Evolutionary conservation across 2,329 filamentous ascomycete species (phyloP).

Genomic region (Fusarium transvaalense): DNA sequence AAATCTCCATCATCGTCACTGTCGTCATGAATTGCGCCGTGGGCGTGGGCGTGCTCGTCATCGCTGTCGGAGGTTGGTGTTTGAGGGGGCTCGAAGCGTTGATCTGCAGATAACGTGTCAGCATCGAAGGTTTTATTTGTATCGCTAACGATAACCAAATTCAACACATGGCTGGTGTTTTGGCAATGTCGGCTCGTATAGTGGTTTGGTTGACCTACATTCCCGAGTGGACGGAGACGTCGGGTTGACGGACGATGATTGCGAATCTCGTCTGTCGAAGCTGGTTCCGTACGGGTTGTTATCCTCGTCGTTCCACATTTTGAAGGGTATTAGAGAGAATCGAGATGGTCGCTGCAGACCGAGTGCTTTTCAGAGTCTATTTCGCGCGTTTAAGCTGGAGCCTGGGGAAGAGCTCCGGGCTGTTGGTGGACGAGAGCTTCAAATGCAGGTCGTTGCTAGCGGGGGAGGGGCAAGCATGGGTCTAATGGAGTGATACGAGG

Average conservation of each 20-base stretch:
- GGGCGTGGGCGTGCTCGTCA: slow-evolving; percentile 61
- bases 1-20: slow-evolving; percentile 63
- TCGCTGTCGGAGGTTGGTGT: slow-evolving; percentile 80
- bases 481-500: slow-evolving; percentile 23
- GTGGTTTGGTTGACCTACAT: slow-evolving; percentile 62
- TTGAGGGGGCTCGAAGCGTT: slow-evolving; percentile 72
- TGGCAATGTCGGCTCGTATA: neutral
- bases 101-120: slow-evolving; percentile 46
- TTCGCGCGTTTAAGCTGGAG: slow-evolving; percentile 35
- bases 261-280: slow-evolving; percentile 88
- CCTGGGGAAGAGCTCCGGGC: slow-evolving; percentile 30
- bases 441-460: slow-evolving; percentile 38
- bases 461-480: slow-evolving; percentile 43
- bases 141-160: slow-evolving; percentile 1
- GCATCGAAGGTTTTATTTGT: slow-evolving; percentile 20
- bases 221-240: slow-evolving; percentile 69
- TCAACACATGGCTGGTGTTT: slow-evolving; percentile 9
- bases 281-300: slow-evolving; percentile 96
- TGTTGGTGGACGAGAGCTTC: slow-evolving; percentile 37
- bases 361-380: slow-evolving; percentile 17
- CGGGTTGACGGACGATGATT: slow-evolving; percentile 75
- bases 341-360: slow-evolving; percentile 16
- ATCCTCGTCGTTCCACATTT: slow-evolving; percentile 98
- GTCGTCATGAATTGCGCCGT: slow-evolving; percentile 48
- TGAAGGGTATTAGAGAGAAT: slow-evolving; percentile 37